Evolutionary conservation across 768 basidiomycete species (phyloP), one percentile per base, ranked within the genome.

Genomic region (Tephrocybe sp.): DNA sequence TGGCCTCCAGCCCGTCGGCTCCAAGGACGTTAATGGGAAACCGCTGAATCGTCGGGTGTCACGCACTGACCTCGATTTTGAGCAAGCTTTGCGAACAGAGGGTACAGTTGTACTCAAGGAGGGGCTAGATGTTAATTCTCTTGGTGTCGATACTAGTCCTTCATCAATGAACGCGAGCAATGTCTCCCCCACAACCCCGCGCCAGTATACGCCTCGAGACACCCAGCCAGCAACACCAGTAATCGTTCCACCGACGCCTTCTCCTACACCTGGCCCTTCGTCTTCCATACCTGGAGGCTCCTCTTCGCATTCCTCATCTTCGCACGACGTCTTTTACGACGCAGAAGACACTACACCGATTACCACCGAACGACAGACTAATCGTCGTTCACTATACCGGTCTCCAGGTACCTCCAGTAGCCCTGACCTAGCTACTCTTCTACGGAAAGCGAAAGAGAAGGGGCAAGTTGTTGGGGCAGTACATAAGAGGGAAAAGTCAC

Each of bases 401-500:
- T 87, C 89, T 16, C 78, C 89, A 10, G 94, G 92, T 38, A 95
- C 92, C 7, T 88, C 92, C 31, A 91, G 89, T 60, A 92, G 88
- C 63, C 95, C 94, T 22, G 94, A 98, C 68, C 76, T 97, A 17
- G 91, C 91, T 4, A 93, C 91, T 9, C 76, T 97, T 47, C 67
- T 94, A 47, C 78, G 86, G 54, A 94, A 93, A 69, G 87, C 89
- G 13, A 91, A 85, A 68, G 87, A 87, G 60, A 73, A 78, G 44
- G 82, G 82, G 16, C 77, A 72, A 0, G 69, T 73, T 35, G 61
- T 78, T 19, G 63, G 66, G 12, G 45, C 55, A 32, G 65, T 58
- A 52, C 53, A 65, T 60, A 67, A 65, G 52, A 69, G 62, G 42
- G 68, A 71, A 42, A 66, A 75, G 34, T 66, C 62, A 10, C 52